Percentiles rank a stretch among this genome's conserved stretches.
phyloP scores from a whole-genome alignment of 2,329 filamentous ascomycete species.

The Sarocladium oryzae region DNA sequence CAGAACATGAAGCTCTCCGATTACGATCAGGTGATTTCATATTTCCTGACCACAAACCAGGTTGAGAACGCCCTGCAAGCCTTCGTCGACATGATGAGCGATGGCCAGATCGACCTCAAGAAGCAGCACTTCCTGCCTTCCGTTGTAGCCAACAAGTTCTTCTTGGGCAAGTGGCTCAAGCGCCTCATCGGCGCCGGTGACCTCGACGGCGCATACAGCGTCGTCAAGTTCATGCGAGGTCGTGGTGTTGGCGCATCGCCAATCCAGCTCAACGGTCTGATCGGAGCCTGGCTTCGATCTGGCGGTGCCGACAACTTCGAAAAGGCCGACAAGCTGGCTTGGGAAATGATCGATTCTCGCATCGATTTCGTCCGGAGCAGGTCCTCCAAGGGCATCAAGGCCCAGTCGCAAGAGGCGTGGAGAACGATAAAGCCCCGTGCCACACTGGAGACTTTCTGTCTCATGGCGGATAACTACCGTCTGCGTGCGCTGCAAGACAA shows the following conservation, averaged over 20 bases:
- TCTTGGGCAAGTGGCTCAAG: slow-evolving; percentile 86
- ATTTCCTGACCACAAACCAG: slow-evolving; percentile 61
- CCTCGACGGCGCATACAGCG: slow-evolving; percentile 62
- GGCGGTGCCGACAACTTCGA: slow-evolving; percentile 46
- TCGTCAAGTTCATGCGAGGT: slow-evolving; percentile 69
- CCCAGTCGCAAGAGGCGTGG: slow-evolving; percentile 5
- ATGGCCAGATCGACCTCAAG: slow-evolving; percentile 44
- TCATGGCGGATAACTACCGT: slow-evolving; percentile 67
- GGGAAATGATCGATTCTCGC: slow-evolving; percentile 69
- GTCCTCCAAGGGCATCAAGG: slow-evolving; percentile 1
- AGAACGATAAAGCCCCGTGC: slow-evolving; percentile 42
- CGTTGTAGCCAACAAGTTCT: slow-evolving; percentile 63
- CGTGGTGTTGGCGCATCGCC: slow-evolving; percentile 62
- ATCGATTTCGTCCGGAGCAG: slow-evolving; percentile 50
- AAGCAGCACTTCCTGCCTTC: slow-evolving; percentile 38
- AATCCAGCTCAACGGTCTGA: slow-evolving; percentile 74
- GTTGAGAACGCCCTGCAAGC: slow-evolving; percentile 64
- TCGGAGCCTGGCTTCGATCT: slow-evolving; percentile 70
- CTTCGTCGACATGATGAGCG: slow-evolving; percentile 86
- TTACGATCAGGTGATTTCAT: slow-evolving; percentile 67
- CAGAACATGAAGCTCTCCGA: slow-evolving; percentile 60
- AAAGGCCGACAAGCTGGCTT: slow-evolving; percentile 62
- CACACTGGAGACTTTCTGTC: slow-evolving; percentile 70
- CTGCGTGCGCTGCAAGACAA: slow-evolving; percentile 51
- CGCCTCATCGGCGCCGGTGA: slow-evolving; percentile 69